phyloP scores from a whole-genome alignment of 2,329 filamentous ascomycete genomes.

The Aureobasidium pullulans region DNA sequence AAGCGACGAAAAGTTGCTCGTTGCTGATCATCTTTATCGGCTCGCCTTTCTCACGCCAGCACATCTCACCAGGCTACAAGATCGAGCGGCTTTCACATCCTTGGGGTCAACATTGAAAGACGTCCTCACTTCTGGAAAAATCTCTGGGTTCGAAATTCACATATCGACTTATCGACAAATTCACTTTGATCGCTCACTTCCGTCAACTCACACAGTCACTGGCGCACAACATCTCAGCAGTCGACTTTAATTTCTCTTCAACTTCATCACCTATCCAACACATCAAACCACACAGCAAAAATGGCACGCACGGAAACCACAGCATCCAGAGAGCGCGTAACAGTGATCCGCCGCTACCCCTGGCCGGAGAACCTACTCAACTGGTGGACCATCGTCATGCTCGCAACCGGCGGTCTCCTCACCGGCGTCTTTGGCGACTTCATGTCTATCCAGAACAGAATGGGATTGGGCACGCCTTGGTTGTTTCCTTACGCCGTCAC shows the following conservation, averaged over 20 bases:
- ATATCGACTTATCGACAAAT: too few relatives aligned
- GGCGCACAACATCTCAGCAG: too few relatives aligned
- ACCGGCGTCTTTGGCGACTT: conserved; percentile 56
- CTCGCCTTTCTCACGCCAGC: too few relatives aligned
- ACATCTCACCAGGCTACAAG: too few relatives aligned
- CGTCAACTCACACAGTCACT: too few relatives aligned
- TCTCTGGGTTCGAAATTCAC: too few relatives aligned
- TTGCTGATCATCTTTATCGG: too few relatives aligned
- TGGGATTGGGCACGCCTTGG: conserved; percentile 54
- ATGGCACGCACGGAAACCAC: conserved; percentile 12
- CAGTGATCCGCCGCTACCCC: conserved; percentile 37
- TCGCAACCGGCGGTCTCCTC: conserved; percentile 49
- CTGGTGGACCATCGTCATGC: conserved; percentile 56
- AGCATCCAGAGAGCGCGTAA: not conserved
- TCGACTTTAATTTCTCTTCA: too few relatives aligned
- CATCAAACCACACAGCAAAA: not conserved
- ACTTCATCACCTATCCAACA: not conserved
- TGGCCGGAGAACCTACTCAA: conserved; percentile 61
- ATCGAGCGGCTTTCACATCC: too few relatives aligned
- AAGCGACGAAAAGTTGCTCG: not conserved
- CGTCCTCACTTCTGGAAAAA: too few relatives aligned
- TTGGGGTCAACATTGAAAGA: too few relatives aligned
- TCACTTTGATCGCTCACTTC: too few relatives aligned
- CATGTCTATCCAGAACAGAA: conserved; percentile 49
- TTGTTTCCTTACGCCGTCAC: conserved; percentile 58